phyloP scores from a whole-genome alignment of 495 filamentous ascomycete genomes.

The Hypoxylon crocopeplum region DNA sequence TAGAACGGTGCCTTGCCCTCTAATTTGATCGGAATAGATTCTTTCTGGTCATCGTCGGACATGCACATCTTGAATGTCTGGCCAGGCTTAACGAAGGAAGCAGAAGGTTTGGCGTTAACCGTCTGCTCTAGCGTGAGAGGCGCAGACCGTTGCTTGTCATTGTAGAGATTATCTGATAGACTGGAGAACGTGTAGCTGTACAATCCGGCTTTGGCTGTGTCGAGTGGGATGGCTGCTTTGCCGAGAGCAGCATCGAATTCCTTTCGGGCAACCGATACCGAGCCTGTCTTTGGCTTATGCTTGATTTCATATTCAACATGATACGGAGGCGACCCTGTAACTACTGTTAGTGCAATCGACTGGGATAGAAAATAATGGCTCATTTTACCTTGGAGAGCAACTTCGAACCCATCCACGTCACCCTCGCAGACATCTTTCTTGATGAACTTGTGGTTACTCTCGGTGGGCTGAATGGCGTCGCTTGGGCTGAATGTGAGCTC shows the following conservation, averaged over 20 bases:
- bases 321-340: slow-evolving; percentile 76
- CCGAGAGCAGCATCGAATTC: slow-evolving; percentile 74
- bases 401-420: slow-evolving; percentile 85
- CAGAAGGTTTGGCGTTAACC: slow-evolving; percentile 81
- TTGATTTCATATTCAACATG: slow-evolving; percentile 80
- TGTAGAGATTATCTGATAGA: slow-evolving; percentile 83
- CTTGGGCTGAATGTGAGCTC: slow-evolving; percentile 70
- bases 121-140: slow-evolving; percentile 77
- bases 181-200: slow-evolving; percentile 87
- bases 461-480: slow-evolving; percentile 55
- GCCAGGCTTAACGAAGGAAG: slow-evolving; percentile 82
- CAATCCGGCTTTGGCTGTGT: slow-evolving; percentile 78
- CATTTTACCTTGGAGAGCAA: slow-evolving; percentile 72
- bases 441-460: slow-evolving; percentile 57
- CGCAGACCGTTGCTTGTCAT: slow-evolving; percentile 64
- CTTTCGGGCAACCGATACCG: slow-evolving; percentile 64
- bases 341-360: slow-evolving; percentile 21
- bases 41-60: slow-evolving; percentile 77
- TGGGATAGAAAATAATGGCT: background rate
- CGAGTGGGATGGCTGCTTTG: slow-evolving; percentile 77
- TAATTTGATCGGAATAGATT: slow-evolving; percentile 83
- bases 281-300: slow-evolving; percentile 67
- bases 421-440: slow-evolving; percentile 92
- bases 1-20: slow-evolving; percentile 87
- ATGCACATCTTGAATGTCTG: slow-evolving; percentile 95